Percentiles rank a stretch among this genome's conserved stretches.
These are phyloP conservation scores for Stipa capillata DNA, from an alignment of 176 grass and related monocot genomes.

Conservation along the genomic window DNA sequence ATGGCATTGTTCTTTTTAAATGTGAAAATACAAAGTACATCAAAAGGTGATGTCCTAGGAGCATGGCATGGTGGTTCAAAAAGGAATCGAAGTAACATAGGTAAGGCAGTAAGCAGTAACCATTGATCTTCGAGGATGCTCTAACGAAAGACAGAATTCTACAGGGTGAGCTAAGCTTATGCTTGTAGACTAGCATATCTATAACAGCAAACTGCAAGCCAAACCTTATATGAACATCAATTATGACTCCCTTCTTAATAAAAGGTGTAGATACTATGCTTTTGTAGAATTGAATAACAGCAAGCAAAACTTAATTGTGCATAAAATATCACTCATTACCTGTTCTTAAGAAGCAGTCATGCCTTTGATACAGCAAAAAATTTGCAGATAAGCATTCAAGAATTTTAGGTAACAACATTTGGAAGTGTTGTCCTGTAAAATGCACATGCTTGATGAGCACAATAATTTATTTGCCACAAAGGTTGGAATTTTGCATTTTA, in stretches of 20 bases:
- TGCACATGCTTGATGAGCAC: slow-evolving; percentile 9
- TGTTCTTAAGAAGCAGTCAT: slow-evolving; percentile 95
- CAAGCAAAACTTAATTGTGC: neutral
- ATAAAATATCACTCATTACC: slow-evolving; percentile 28
- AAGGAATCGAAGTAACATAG: neutral
- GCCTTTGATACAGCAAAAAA: slow-evolving; percentile 80
- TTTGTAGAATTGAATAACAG: neutral
- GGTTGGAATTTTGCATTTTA: slow-evolving; percentile 21
- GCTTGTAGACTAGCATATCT: neutral
- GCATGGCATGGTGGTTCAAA: neutral
- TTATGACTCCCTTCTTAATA: neutral
- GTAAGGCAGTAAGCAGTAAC: neutral
- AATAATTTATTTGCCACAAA: neutral
- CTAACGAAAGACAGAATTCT: neutral
- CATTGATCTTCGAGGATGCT: neutral
- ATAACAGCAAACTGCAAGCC: neutral
- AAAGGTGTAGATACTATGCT: neutral
- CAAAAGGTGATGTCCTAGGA: slow-evolving; percentile 10
- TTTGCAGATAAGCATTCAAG: slow-evolving; percentile 82
- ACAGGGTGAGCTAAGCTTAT: neutral
- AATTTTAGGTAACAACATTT: slow-evolving; percentile 68
- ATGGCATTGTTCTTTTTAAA: slow-evolving; percentile 1
- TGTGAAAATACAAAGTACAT: slow-evolving; percentile 15
- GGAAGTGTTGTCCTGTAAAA: slow-evolving; percentile 69
- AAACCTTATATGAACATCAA: neutral